Conservation (phyloP, 108 stramenopile genomes). For the Conticribra guillardii region DNA sequence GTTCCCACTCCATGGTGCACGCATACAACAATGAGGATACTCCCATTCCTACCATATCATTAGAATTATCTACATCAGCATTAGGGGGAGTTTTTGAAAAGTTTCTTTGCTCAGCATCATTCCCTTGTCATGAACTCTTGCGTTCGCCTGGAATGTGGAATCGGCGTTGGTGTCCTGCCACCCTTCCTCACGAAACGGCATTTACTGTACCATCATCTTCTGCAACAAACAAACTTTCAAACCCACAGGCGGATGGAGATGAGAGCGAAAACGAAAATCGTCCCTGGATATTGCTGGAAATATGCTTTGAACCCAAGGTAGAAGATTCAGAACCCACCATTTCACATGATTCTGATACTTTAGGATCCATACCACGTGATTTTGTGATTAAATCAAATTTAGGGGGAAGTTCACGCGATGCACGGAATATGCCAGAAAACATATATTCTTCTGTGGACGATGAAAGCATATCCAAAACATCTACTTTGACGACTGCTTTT, state of each 20-base stretch:
- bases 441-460: slow-evolving; percentile 41
- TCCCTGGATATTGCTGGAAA: slow-evolving; percentile 47
- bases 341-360: slow-evolving; percentile 47
- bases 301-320: slow-evolving; percentile 50
- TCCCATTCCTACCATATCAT: slow-evolving; percentile 70
- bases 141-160: slow-evolving; percentile 58
- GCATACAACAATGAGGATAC: slow-evolving; percentile 77
- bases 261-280: slow-evolving; percentile 11
- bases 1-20: slow-evolving; percentile 76
- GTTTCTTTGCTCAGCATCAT: slow-evolving; percentile 58
- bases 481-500: slow-evolving; percentile 41
- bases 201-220: neutral
- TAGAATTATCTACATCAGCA: slow-evolving; percentile 65
- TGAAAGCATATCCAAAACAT: slow-evolving; percentile 43
- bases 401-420: neutral
- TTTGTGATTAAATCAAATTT: slow-evolving; percentile 30
- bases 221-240: neutral
- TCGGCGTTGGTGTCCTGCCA: slow-evolving; percentile 60
- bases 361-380: slow-evolving; percentile 47
- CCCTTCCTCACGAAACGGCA: slow-evolving; percentile 7
- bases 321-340: slow-evolving; percentile 26
- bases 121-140: slow-evolving; percentile 66
- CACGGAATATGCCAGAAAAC: slow-evolving; percentile 14
- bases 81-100: slow-evolving; percentile 74
- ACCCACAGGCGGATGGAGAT: slow-evolving; percentile 9